Conservation (phyloP, 805 yeast species). For the Grigorovia transvaalensis region DNA sequence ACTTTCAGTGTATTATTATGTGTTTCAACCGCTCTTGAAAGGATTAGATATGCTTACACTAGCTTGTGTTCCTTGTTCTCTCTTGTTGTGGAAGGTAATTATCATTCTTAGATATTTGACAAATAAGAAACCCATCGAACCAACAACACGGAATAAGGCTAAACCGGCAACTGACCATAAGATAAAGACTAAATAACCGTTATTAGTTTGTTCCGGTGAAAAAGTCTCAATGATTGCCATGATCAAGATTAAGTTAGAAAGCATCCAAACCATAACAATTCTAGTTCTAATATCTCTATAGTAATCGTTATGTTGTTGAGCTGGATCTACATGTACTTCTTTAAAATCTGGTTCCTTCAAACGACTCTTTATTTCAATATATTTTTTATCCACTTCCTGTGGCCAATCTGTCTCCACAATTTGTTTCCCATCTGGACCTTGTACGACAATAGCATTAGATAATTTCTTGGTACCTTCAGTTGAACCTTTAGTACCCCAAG, state of each 20-base stretch:
- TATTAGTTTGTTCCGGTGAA: slow-evolving; percentile 51
- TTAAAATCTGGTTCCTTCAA: slow-evolving; percentile 27
- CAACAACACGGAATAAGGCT: slow-evolving; percentile 72
- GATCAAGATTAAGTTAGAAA: slow-evolving; percentile 67
- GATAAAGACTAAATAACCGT: slow-evolving; percentile 72
- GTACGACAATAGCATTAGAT: slow-evolving; percentile 73
- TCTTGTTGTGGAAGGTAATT: slow-evolving; percentile 31
- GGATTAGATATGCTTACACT: slow-evolving; percentile 6
- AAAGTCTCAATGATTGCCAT: slow-evolving; percentile 85
- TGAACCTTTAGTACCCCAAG: slow-evolving; percentile 99
- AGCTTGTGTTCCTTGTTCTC: slow-evolving; percentile 1
- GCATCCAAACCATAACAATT: slow-evolving; percentile 92
- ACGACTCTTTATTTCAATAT: slow-evolving; percentile 29
- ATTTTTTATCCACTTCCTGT: slow-evolving; percentile 31
- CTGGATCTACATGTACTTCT: slow-evolving; percentile 21
- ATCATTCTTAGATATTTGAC: slow-evolving; percentile 31
- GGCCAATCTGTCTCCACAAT: slow-evolving; percentile 52
- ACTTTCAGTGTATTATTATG: not conserved
- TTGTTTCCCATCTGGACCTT: slow-evolving; percentile 73
- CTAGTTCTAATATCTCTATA: slow-evolving; percentile 91
- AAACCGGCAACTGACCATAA: slow-evolving; percentile 88
- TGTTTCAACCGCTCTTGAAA: slow-evolving; percentile 1
- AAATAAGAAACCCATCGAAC: slow-evolving; percentile 61
- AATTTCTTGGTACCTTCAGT: slow-evolving; percentile 56
- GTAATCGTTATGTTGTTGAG: slow-evolving; percentile 56